Evolutionary conservation across 306 rosid species (phyloP).

Genomic region (Sophora flavescens): DNA sequence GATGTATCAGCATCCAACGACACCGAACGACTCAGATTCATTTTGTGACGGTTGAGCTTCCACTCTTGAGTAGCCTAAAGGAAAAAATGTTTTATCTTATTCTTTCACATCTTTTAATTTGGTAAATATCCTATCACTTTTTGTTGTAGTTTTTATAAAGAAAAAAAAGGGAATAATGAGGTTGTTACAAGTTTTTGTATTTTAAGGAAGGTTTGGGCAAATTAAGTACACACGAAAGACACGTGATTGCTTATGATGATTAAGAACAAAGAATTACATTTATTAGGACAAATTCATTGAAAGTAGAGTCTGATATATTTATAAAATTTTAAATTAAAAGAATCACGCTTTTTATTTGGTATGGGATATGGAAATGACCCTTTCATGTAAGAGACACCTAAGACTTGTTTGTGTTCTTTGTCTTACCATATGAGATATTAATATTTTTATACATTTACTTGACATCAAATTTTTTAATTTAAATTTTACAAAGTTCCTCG

Average conservation of each 20-base stretch:
- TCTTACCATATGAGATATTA: not conserved
- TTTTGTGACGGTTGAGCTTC: conserved; percentile 63
- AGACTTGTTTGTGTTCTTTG: not conserved
- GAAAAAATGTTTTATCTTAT: not conserved
- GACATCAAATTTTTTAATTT: not conserved
- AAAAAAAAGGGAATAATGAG: conserved; percentile 48
- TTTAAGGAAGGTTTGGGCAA: conserved; percentile 5
- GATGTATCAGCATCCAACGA: conserved; percentile 53
- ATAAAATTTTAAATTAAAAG: too few species aligned
- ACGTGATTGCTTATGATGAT: conserved; percentile 33
- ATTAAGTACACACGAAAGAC: conserved; percentile 43
- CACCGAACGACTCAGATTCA: not conserved
- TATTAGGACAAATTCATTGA: not conserved
- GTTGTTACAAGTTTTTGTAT: conserved; percentile 40
- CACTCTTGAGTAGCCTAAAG: not conserved
- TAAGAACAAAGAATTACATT: not conserved
- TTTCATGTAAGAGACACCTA: not conserved
- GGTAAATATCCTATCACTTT: not conserved
- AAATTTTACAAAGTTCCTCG: not conserved
- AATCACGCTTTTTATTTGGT: not conserved
- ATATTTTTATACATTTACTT: not conserved
- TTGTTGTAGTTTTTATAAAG: not conserved
- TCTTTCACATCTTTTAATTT: not conserved
- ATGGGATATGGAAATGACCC: not conserved
- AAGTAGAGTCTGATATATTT: not conserved